A percentile compares a stretch with the other conserved stretches of the same genome.
Conservation (phyloP, 2,329 filamentous ascomycete species). For the Pleochaeta shiraiana region DNA sequence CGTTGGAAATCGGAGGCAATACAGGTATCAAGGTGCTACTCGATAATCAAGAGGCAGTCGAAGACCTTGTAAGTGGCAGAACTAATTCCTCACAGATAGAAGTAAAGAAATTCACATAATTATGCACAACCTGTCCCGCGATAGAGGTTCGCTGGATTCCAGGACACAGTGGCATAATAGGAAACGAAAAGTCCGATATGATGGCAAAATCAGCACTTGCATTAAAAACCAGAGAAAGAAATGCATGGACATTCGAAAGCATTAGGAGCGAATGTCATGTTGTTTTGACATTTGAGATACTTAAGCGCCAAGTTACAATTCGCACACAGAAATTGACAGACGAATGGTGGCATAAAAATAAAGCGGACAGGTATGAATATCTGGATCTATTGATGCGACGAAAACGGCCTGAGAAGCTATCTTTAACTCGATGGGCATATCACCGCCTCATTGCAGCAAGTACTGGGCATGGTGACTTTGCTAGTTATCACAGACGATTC, state of each 20-base stretch:
- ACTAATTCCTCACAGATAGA: neutral
- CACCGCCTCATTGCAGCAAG: neutral
- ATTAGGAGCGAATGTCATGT: neutral
- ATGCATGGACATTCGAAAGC: neutral
- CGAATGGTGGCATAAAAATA: neutral
- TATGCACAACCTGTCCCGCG: neutral
- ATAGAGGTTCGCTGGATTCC: neutral
- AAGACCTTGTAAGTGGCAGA: neutral
- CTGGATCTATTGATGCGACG: neutral
- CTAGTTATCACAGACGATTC: neutral
- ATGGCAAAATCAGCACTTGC: neutral
- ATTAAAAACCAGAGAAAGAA: neutral
- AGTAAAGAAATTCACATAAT: neutral
- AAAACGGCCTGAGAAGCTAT: neutral
- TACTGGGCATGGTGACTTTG: neutral
- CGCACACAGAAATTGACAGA: neutral
- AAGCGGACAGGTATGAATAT: neutral
- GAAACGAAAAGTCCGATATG: neutral
- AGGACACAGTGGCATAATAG: neutral
- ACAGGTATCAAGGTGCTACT: neutral
- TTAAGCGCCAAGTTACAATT: neutral
- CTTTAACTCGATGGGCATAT: neutral
- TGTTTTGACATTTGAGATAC: neutral
- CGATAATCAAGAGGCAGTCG: neutral
- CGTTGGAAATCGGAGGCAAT: neutral